A percentile compares a stretch with the other conserved stretches of the same genome.
phyloP scores from a whole-genome alignment of 2,329 filamentous ascomycete species.

The Sclerotinia sclerotiorum region DNA sequence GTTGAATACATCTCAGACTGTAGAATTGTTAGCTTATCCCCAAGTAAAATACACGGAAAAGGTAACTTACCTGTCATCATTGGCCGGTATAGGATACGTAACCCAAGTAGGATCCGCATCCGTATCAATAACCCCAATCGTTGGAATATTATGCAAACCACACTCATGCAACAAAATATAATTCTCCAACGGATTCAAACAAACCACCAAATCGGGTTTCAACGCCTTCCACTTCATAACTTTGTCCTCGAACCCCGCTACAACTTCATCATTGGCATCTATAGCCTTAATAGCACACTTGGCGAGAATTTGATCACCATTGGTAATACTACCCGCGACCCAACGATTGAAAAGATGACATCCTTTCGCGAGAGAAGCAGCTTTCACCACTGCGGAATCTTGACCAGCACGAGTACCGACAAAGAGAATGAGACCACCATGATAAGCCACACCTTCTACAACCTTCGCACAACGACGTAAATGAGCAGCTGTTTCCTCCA shows the following conservation, averaged over 20 bases:
- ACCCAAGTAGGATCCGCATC: slow-evolving; percentile 90
- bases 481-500: slow-evolving; percentile 85
- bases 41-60: not conserved
- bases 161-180: slow-evolving; percentile 89
- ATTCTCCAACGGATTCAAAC: slow-evolving; percentile 91
- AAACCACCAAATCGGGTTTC: slow-evolving; percentile 86
- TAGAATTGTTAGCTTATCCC: slow-evolving; percentile 34
- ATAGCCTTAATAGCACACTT: slow-evolving; percentile 70
- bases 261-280: slow-evolving; percentile 66
- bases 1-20: slow-evolving; percentile 76
- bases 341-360: slow-evolving; percentile 93
- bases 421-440: slow-evolving; percentile 84
- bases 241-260: slow-evolving; percentile 64
- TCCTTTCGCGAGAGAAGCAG: slow-evolving; percentile 72
- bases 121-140: slow-evolving; percentile 92
- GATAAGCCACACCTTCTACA: slow-evolving; percentile 79
- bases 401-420: slow-evolving; percentile 85
- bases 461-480: slow-evolving; percentile 91
- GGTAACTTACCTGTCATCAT: slow-evolving; percentile 78
- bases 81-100: slow-evolving; percentile 93
- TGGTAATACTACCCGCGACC: slow-evolving; percentile 89
- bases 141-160: slow-evolving; percentile 81
- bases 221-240: slow-evolving; percentile 63
- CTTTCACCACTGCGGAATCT: slow-evolving; percentile 74
- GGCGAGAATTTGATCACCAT: slow-evolving; percentile 84